Evolutionary conservation across 352 stramenopile species (phyloP).

Genomic region (Globisporangium lucens): DNA sequence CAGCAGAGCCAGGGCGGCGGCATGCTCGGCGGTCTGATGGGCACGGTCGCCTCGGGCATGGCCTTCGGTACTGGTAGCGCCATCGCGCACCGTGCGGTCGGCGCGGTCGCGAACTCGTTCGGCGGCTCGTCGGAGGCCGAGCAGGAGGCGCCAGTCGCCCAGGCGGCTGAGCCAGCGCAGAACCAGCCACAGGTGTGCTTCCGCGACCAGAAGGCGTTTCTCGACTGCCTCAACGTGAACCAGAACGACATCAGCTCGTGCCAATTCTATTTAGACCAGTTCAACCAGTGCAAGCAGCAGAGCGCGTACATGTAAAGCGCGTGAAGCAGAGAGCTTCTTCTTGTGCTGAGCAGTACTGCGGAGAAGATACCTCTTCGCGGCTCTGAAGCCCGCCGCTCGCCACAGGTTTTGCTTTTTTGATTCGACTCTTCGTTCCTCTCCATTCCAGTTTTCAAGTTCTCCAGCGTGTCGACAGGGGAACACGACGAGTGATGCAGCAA

Average conservation of each 20-base stretch:
- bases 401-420: neutral
- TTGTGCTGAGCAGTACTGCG: slow-evolving; percentile 4
- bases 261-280: slow-evolving; percentile 88
- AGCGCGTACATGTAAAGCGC: slow-evolving; percentile 58
- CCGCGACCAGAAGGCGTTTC: slow-evolving; percentile 76
- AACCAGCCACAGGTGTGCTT: slow-evolving; percentile 56
- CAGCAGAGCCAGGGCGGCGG: slow-evolving; percentile 50
- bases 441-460: neutral
- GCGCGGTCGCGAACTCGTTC: slow-evolving; percentile 71
- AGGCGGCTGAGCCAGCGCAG: slow-evolving; percentile 33
- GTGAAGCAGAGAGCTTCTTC: slow-evolving; percentile 1
- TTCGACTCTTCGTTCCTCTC: neutral
- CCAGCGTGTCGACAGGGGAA: neutral
- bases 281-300: slow-evolving; percentile 85
- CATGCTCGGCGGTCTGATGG: slow-evolving; percentile 95
- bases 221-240: slow-evolving; percentile 85
- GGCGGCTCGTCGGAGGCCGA: slow-evolving; percentile 34
- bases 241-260: slow-evolving; percentile 85
- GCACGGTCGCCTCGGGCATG: slow-evolving; percentile 96
- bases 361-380: neutral
- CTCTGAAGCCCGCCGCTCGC: neutral
- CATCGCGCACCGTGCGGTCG: slow-evolving; percentile 93
- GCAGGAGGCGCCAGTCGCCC: slow-evolving; percentile 24
- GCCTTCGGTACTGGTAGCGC: slow-evolving; percentile 97
- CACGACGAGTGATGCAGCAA: neutral